Base-by-base conservation (phyloP, 2,329 filamentous ascomycete species). In the Aspergillus viridinutans region DNA sequence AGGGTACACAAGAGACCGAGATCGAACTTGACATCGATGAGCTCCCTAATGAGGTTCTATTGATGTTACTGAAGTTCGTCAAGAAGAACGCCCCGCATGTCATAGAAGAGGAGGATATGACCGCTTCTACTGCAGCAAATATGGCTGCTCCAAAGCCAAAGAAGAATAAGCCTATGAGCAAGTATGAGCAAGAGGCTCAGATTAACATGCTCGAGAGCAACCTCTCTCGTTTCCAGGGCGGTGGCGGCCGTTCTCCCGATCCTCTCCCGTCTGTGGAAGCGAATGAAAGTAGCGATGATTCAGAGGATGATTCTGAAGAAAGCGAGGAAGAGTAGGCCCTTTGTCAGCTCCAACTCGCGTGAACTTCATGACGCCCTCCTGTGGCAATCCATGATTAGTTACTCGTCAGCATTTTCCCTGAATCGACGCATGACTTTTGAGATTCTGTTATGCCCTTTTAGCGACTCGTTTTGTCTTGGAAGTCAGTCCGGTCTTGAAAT, bases 151-250 rank as follows among this genome's bases (percentile, higher is more conserved):
- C 75, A 3, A 79, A 79, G 63, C 71, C 74, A 2, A 81, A 80
- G 69, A 81, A 80, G 67, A 80, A 78, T 63, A 80, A 80, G 67
- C 78, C 78, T 1, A 80, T 80, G 78, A 80, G 75, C 68, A 80
- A 80, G 63, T 74, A 72, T 51, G 78, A 80, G 61, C 78, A 80
- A 64, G 78, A 81, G 60, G 76, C 75, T 38, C 76, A 79, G 60
- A 81, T 81, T 59, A 77, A 77, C 52, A 76, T 77, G 64, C 71
- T 80, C 32, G 72, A 77, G 61, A 76, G 73, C 61, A 78, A 75
- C 48, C 69, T 80, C 20, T 77, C 76, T 32, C 74, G 75, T 25
- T 80, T 78, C 67, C 68, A 78, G 57, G 74, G 75, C 29, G 74
- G 70, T 23, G 72, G 70, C 52, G 69, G 68, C n/a, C 68, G 69